phyloP scores from a whole-genome alignment of 257 asterid genomes.

The Jasminum sambac region DNA sequence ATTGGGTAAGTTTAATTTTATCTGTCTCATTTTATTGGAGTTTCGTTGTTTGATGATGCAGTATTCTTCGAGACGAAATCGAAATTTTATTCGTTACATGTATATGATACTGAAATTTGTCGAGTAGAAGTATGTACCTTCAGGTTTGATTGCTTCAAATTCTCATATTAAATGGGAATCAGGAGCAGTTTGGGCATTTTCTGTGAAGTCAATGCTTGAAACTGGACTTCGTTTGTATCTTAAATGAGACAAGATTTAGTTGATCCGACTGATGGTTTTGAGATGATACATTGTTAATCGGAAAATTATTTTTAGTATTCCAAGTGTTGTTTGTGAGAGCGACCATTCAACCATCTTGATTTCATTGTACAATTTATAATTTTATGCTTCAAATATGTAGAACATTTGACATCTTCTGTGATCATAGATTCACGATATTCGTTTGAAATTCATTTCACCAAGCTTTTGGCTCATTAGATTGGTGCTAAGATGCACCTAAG shows the following conservation, averaged over 20 bases:
- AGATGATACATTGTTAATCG: neutral
- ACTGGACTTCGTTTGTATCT: constrained; percentile 8
- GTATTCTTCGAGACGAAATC: neutral
- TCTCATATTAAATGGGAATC: constrained; percentile 19
- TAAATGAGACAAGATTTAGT: constrained; percentile 7
- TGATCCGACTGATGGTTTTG: constrained; percentile 13
- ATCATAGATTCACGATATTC: neutral
- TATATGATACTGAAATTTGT: neutral
- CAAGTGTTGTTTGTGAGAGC: constrained; percentile 5
- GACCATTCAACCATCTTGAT: constrained; percentile 2
- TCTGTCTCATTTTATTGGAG: neutral
- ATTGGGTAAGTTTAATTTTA: constrained; percentile 41
- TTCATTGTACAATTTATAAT: neutral
- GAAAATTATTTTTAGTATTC: neutral
- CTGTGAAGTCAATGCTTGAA: constrained; percentile 10
- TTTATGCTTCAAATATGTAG: neutral
- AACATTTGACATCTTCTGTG: constrained; percentile 10
- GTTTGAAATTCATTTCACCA: constrained; percentile 1
- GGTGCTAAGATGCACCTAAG: neutral
- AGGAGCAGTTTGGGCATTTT: constrained; percentile 16
- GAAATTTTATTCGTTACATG: no score
- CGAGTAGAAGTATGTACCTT: neutral
- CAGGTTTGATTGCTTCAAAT: neutral
- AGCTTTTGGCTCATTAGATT: neutral
- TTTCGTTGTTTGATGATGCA: neutral